Percentiles rank a stretch among this genome's conserved stretches.
These are phyloP conservation scores for Blastocystis sp. DNA, from an alignment of 352 stramenopile genomes.

Conservation along the genomic window DNA sequence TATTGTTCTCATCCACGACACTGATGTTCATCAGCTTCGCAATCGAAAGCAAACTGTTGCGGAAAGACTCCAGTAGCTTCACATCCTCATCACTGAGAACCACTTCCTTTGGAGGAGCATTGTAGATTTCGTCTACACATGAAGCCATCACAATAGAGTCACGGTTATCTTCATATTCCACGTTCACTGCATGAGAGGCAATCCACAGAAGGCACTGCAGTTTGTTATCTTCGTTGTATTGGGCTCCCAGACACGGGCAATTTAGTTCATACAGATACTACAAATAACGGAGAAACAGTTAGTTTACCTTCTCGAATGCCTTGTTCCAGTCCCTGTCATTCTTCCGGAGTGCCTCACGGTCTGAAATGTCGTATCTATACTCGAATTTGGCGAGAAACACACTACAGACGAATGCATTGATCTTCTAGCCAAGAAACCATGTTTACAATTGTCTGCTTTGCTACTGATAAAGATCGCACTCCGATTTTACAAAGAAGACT, in stretches of 20 bases:
- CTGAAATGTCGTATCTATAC: constrained; percentile 36
- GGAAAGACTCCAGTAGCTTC: neutral
- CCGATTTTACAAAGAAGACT: constrained; percentile 17
- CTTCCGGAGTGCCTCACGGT: constrained; percentile 9
- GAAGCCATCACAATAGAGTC: neutral
- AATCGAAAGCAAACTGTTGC: neutral
- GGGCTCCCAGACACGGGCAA: constrained; percentile 15
- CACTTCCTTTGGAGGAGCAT: constrained; percentile 11
- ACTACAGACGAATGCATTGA: constrained; percentile 63
- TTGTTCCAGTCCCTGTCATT: constrained; percentile 31
- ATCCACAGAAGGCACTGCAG: constrained; percentile 53
- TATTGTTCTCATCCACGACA: constrained; percentile 43
- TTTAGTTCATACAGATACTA: constrained; percentile 41
- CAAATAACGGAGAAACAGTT: neutral
- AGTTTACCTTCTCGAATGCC: constrained; percentile 8
- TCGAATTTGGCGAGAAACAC: neutral
- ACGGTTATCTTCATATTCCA: constrained; percentile 65
- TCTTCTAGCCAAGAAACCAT: constrained; percentile 55
- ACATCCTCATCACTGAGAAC: constrained; percentile 15
- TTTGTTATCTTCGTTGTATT: constrained; percentile 33
- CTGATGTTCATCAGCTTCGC: constrained; percentile 26
- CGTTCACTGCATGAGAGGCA: constrained; percentile 40
- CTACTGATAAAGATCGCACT: neutral
- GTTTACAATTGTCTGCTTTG: constrained; percentile 38
- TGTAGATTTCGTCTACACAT: constrained; percentile 36